phyloP scores from a whole-genome alignment of 2,329 filamentous ascomycete species.

The Diaporthe caulivora region DNA sequence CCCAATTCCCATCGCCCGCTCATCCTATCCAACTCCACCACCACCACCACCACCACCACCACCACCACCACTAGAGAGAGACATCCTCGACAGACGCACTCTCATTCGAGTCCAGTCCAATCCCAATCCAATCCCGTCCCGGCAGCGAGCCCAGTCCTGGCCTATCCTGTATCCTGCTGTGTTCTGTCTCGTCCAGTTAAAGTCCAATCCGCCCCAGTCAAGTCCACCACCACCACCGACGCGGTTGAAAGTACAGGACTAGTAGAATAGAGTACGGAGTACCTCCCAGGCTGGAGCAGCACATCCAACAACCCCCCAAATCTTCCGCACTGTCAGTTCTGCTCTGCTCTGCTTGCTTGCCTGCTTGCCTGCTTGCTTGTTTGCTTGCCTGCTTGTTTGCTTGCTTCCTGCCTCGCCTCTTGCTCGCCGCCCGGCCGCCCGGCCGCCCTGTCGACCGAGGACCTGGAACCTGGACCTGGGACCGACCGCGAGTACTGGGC shows the following conservation, averaged over 20 bases:
- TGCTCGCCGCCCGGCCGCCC: slow-evolving; percentile 14
- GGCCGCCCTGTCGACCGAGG: neutral
- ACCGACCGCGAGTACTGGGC: neutral
- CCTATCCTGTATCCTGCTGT: too few species aligned
- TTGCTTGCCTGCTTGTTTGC: too few species aligned
- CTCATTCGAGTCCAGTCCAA: slow-evolving; percentile 15
- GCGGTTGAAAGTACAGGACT: slow-evolving; percentile 2
- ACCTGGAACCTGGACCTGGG: neutral
- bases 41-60: slow-evolving; percentile 13
- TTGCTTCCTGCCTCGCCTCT: slow-evolving; percentile 13
- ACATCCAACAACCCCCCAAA: too few species aligned
- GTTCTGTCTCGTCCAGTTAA: neutral
- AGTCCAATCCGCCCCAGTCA: slow-evolving; percentile 24
- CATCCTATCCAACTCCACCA: slow-evolving; percentile 11
- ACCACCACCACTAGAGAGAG: slow-evolving; percentile 17
- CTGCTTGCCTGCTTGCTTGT: too few species aligned
- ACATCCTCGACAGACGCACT: slow-evolving; percentile 19
- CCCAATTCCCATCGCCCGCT: slow-evolving; percentile 10
- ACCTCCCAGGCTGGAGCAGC: too few species aligned
- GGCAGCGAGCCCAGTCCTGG: neutral
- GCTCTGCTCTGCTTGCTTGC: too few species aligned
- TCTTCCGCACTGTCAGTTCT: neutral
- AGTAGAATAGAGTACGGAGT: neutral
- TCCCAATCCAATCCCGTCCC: slow-evolving; percentile 12
- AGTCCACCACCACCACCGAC: slow-evolving; percentile 18